Evolutionary conservation across 1,284 basidiomycete species (phyloP), one percentile per base, ranked within the genome.

Genomic region (Sphagnurus paluster): DNA sequence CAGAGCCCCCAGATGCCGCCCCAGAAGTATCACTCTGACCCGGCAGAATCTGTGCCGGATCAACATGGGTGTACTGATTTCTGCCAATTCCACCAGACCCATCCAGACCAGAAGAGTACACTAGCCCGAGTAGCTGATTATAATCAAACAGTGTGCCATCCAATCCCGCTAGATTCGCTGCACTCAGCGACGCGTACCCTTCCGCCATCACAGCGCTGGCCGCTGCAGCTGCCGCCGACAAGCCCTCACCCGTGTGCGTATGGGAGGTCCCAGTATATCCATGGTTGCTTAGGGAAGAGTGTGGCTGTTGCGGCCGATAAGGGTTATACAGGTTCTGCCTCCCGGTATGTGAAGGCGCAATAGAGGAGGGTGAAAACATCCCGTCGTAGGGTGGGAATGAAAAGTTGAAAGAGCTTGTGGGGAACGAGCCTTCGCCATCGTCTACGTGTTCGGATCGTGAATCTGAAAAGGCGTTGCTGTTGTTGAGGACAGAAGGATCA

Each of bases 11-110:
- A 25, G 6, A 26, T 25, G 42, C 42, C 20, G 47, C 51, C 33
- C 49, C 53, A 43, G 29, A 14, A 20, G 39, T 24, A 36, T 67
- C 64, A 23, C 54, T 53, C 39, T 75, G 74, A 14, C 76, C 75
- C 37, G 82, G 76, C 43, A 93, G 70, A 39, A 93, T 87, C 65
- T 94, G 90, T 16, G 83, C 85, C 2, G 93, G 92, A 69, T 95
- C 90, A 51, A 95, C 87, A 64, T 91, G 87, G 24, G 90, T 93
- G 69, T 82, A 91, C 3, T 81, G 81, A 40, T 69, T 68, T 47
- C 75, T 75, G 32, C 63, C 63, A 35, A 70, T 54, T 42, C 57
- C 54, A 39, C 69, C 55, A 3, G 65, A 59, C 24, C 64, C 59
- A 50, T 81, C 76, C 49, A 82, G 62, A 45, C 68, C 66, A 20